These are phyloP conservation scores for Helichrysum umbraculigerum DNA, from an alignment of 129 eudicot species.

Conservation along the genomic window DNA sequence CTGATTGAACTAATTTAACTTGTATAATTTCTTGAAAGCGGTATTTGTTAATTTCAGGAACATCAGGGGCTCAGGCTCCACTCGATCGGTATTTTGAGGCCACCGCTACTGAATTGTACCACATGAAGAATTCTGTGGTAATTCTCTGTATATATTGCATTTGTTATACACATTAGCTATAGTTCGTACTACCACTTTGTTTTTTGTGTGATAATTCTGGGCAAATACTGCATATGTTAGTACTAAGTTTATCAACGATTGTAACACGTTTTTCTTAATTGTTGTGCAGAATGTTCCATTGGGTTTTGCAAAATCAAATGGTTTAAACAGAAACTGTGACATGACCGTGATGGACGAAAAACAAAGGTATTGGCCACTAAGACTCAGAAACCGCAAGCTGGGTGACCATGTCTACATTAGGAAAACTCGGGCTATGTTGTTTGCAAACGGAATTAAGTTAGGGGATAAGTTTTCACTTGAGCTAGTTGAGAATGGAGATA, in stretches of 20 bases:
- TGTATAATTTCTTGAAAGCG: background rate
- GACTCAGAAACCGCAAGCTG: background rate
- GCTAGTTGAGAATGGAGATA: slow-evolving; percentile 20
- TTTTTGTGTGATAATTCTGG: background rate
- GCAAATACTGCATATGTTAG: background rate
- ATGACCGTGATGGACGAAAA: slow-evolving; percentile 32
- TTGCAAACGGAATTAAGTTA: slow-evolving; percentile 27
- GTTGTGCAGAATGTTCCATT: slow-evolving; percentile 27
- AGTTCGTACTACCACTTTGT: background rate
- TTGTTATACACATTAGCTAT: background rate
- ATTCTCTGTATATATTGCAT: background rate
- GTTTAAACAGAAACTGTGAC: slow-evolving; percentile 20
- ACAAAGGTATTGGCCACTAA: slow-evolving; percentile 26
- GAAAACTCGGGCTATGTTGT: background rate
- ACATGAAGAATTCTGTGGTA: slow-evolving; percentile 14
- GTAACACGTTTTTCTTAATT: background rate
- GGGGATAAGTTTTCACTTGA: slow-evolving; percentile 35
- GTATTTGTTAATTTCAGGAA: background rate
- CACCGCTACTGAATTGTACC: slow-evolving; percentile 4
- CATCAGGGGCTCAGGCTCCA: background rate
- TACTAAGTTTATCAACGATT: background rate
- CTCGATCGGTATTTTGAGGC: slow-evolving; percentile 1
- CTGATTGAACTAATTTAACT: slow-evolving; percentile 4
- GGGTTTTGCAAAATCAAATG: slow-evolving; percentile 27
- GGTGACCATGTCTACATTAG: background rate